These are phyloP conservation scores for Calonectria hongkongensis DNA, from an alignment of 2,329 filamentous ascomycete species.

Conservation along the genomic window DNA sequence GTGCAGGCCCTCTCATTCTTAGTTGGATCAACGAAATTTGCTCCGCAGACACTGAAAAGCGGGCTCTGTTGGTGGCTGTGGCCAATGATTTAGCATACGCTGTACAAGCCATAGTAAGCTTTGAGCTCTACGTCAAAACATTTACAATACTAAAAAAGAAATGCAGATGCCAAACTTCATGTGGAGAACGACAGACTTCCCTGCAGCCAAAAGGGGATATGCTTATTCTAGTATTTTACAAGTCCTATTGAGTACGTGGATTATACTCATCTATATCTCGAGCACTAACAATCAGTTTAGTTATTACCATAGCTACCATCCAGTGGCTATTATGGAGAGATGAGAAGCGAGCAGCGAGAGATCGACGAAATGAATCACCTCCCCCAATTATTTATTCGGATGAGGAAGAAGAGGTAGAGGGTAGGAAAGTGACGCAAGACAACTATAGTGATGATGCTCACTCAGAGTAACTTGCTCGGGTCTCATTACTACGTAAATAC, in stretches of 20 bases:
- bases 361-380: not conserved
- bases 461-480: not conserved
- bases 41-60: slow-evolving; percentile 47
- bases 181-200: slow-evolving; percentile 47
- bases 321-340: slow-evolving; percentile 13
- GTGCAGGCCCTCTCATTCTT: slow-evolving; percentile 49
- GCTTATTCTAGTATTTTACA: slow-evolving; percentile 41
- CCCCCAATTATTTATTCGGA: slow-evolving; percentile 5
- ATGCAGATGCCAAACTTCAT: slow-evolving; percentile 44
- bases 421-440: not conserved
- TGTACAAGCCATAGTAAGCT: slow-evolving; percentile 45
- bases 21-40: slow-evolving; percentile 53
- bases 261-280: not conserved
- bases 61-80: slow-evolving; percentile 44
- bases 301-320: not conserved
- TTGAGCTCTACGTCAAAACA: fast-evolving
- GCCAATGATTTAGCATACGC: slow-evolving; percentile 44
- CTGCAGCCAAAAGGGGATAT: slow-evolving; percentile 43
- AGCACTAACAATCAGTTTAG: not conserved
- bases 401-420: not conserved
- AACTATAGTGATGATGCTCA: not conserved
- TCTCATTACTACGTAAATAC: no score
- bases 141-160: not conserved
- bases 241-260: slow-evolving; percentile 34
- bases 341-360: slow-evolving; percentile 1